phyloP scores from a whole-genome alignment of 1,139 yeast species.

The Kazachstania sp. region DNA sequence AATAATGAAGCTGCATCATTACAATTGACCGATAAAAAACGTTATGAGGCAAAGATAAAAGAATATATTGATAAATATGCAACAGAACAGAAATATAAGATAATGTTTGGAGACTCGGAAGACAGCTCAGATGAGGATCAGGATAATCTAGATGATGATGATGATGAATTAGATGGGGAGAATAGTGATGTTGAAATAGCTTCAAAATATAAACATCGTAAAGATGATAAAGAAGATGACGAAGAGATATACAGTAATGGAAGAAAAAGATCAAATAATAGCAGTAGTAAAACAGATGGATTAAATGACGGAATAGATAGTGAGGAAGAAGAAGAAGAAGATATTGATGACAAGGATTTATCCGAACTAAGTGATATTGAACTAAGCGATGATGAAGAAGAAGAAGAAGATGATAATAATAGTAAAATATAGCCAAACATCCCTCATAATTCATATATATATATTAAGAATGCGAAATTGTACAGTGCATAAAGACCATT shows the following conservation, averaged over 20 bases:
- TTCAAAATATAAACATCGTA: no score
- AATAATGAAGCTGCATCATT: slow-evolving; percentile 86
- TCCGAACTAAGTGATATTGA: slow-evolving; percentile 39
- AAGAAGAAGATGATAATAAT: slow-evolving; percentile 1
- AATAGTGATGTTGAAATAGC: not conserved
- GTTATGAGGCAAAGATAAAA: slow-evolving; percentile 63
- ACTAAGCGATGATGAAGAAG: slow-evolving; percentile 38
- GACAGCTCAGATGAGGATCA: slow-evolving; percentile 43
- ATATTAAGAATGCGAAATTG: not conserved
- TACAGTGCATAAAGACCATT: no score
- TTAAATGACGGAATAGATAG: slow-evolving; percentile 3
- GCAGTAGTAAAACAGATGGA: not conserved
- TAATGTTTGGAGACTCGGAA: slow-evolving; percentile 38
- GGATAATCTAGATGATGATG: slow-evolving; percentile 15
- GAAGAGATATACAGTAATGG: not conserved
- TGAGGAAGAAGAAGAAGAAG: slow-evolving; percentile 12
- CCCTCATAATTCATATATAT: not conserved
- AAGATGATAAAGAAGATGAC: not conserved
- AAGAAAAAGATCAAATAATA: not conserved
- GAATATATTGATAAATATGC: slow-evolving; percentile 74
- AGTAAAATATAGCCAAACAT: not conserved
- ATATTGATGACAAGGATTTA: slow-evolving; percentile 22
- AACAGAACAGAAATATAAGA: slow-evolving; percentile 38
- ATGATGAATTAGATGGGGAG: slow-evolving; percentile 10
- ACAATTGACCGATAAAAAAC: slow-evolving; percentile 59